phyloP scores from a whole-genome alignment of 768 basidiomycete species.

The Panaeolus papilionaceus region DNA sequence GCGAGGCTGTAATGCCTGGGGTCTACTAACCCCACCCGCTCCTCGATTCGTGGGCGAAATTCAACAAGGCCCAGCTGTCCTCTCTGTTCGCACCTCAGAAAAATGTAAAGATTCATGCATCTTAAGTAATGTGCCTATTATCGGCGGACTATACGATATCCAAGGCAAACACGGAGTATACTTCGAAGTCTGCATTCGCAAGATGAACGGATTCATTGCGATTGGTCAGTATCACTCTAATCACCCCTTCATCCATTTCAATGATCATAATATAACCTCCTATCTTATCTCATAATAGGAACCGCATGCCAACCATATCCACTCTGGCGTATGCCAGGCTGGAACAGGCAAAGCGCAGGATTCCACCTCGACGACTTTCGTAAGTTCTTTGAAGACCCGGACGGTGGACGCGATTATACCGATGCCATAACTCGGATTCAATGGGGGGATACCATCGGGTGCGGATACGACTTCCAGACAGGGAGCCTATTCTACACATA shows the following conservation, averaged over 20 bases:
- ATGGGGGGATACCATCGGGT: constrained; percentile 62
- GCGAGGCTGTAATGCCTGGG: constrained; percentile 60
- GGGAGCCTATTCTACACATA: constrained; percentile 68
- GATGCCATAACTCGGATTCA: constrained; percentile 36
- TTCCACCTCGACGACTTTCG: constrained; percentile 75
- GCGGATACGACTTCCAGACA: constrained; percentile 63
- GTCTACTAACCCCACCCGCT: constrained; percentile 46
- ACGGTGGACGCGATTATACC: constrained; percentile 67
- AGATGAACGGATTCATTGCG: constrained; percentile 66
- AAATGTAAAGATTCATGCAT: constrained; percentile 58
- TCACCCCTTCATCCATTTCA: not conserved
- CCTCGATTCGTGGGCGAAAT: constrained; percentile 55
- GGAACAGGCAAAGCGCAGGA: constrained; percentile 71
- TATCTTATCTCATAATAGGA: constrained; percentile 40
- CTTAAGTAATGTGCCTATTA: constrained; percentile 63
- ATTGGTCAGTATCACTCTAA: constrained; percentile 47
- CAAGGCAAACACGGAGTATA: constrained; percentile 63
- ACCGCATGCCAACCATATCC: constrained; percentile 73
- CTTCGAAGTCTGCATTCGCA: constrained; percentile 62
- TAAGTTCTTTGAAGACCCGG: constrained; percentile 74
- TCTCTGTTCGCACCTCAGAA: constrained; percentile 46
- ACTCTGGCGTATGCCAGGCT: constrained; percentile 69
- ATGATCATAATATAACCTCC: too few relatives aligned
- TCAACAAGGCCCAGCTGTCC: constrained; percentile 39
- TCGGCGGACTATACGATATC: constrained; percentile 65